A percentile compares a stretch with the other conserved stretches of the same genome.
Conservation (phyloP, 1,284 basidiomycete species). For the Trichosporon faecale region DNA sequence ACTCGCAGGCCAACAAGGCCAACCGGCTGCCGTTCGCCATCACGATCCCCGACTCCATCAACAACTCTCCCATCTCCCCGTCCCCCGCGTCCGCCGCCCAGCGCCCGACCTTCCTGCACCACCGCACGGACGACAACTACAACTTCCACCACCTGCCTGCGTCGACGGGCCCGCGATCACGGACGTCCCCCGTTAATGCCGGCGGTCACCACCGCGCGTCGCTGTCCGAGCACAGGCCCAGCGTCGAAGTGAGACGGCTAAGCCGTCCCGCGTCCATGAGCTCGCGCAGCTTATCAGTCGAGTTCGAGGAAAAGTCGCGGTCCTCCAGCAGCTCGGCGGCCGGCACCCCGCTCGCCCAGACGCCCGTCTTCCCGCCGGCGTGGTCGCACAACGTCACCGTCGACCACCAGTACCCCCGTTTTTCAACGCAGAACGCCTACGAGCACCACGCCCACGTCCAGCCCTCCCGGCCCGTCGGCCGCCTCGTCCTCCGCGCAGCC, state of each 20-base stretch:
- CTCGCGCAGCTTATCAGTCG: neutral
- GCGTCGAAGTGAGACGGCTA: conserved; percentile 7
- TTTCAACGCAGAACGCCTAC: neutral
- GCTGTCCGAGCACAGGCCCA: conserved; percentile 13
- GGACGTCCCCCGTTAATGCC: neutral
- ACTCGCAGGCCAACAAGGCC: neutral
- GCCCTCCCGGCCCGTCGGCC: conserved; percentile 6
- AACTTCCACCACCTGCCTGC: conserved; percentile 3
- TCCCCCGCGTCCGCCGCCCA: conserved; percentile 2
- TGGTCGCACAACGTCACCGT: conserved; percentile 15
- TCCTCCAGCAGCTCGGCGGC: neutral
- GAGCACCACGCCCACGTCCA: neutral
- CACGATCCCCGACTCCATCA: conserved; percentile 4
- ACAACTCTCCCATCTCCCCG: neutral
- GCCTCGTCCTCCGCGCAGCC: conserved; percentile 11
- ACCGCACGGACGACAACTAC: conserved; percentile 7
- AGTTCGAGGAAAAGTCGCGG: conserved; percentile 15
- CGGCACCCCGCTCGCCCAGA: conserved; percentile 10
- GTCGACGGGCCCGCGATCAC: neutral
- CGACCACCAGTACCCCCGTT: conserved; percentile 1
- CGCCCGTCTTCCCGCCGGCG: conserved; percentile 18
- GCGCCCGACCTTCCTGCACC: conserved; percentile 5
- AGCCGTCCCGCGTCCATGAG: conserved; percentile 4
- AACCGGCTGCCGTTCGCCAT: neutral
- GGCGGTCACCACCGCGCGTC: conserved; percentile 7